Base-by-base conservation (phyloP, 2,329 filamentous ascomycete genomes). In the Arthrobotrys iridis region DNA sequence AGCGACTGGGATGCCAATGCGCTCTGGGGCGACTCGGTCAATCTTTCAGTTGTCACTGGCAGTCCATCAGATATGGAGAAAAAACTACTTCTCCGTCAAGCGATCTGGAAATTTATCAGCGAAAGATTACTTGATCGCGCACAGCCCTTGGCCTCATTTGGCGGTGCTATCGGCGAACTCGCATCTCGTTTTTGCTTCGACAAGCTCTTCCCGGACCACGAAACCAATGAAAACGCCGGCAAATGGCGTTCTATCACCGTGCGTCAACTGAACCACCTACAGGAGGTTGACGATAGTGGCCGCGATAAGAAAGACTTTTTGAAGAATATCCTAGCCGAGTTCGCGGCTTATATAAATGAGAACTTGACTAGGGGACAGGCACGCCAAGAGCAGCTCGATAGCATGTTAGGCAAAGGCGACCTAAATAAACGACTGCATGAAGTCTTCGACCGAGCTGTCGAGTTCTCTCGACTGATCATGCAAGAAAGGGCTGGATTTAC, bases 201-300 rank as follows among this genome's bases (percentile, higher is more conserved):
- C 11, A 43, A 60, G 15, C 35, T 60, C n/a, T 43, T 60, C 6
- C 55, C 55, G 33, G 55, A 60, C 26, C 55, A 60, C 26, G 55
- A 60, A 26, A 30, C 2, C 24, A 60, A 60, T 60, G 55, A 45
- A 22, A 45, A 60, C 5, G 55, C 55, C 26, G 55, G 55, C 0
- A 45, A 43, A 20, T 60, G 55, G 55, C 22, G 55, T 20, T 60
- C 55, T 41, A 60, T 30, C 15, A 60, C 55, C 5, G 55, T 60
- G 37, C 55, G 55, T 30, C 55, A 45, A 13, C 26, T 60, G 24
- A 5, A 18, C 7, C 11, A 18, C 7, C 11, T 30, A 28, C 41
- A 43, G 35, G 37, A 60, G 24, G 22, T 7, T 18, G 41, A 33
- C 5, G 37, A 33, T 33, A 1, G 11, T 26, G n/a, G 6, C 2